Conservation (phyloP, 1,139 yeast genomes). For the Debaryomycetaceae sp. region DNA sequence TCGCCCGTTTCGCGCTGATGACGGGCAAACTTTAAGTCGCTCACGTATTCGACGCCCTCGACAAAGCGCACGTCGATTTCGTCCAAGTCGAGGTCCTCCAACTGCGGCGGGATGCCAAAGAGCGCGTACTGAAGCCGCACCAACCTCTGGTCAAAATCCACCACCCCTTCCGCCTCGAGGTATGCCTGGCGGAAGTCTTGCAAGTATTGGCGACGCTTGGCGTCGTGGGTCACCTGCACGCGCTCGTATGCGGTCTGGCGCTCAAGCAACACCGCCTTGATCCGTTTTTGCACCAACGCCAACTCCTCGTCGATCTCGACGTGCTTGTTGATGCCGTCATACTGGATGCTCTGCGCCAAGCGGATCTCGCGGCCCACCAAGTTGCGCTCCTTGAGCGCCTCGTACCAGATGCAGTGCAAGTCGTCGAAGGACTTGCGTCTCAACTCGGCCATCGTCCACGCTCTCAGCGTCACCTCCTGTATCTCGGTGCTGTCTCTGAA, state of each 20-base stretch:
- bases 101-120: slow-evolving; percentile 64
- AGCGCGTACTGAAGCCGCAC: slow-evolving; percentile 76
- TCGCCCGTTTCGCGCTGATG: slow-evolving; percentile 19
- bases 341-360: slow-evolving; percentile 28
- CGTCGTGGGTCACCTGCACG: slow-evolving; percentile 47
- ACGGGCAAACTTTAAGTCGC: slow-evolving; percentile 56
- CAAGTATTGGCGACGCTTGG: slow-evolving; percentile 47
- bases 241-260: slow-evolving; percentile 70
- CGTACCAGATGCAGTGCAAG: slow-evolving; percentile 86
- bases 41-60: slow-evolving; percentile 63
- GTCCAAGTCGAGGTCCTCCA: slow-evolving; percentile 35
- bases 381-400: slow-evolving; percentile 80
- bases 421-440: slow-evolving; percentile 91
- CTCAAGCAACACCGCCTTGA: slow-evolving; percentile 84
- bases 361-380: slow-evolving; percentile 71
- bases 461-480: slow-evolving; percentile 53
- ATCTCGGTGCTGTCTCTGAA: slow-evolving; percentile 59
- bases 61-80: slow-evolving; percentile 54
- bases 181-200: slow-evolving; percentile 56
- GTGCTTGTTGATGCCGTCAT: slow-evolving; percentile 22
- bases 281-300: slow-evolving; percentile 46
- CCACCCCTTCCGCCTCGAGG: slow-evolving; percentile 47
- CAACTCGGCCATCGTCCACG: slow-evolving; percentile 87
- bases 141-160: slow-evolving; percentile 61
- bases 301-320: slow-evolving; percentile 33